A percentile compares a stretch with the other conserved stretches of the same genome.
Conservation (phyloP, 2,329 filamentous ascomycete genomes). For the Penicillium olsonii region DNA sequence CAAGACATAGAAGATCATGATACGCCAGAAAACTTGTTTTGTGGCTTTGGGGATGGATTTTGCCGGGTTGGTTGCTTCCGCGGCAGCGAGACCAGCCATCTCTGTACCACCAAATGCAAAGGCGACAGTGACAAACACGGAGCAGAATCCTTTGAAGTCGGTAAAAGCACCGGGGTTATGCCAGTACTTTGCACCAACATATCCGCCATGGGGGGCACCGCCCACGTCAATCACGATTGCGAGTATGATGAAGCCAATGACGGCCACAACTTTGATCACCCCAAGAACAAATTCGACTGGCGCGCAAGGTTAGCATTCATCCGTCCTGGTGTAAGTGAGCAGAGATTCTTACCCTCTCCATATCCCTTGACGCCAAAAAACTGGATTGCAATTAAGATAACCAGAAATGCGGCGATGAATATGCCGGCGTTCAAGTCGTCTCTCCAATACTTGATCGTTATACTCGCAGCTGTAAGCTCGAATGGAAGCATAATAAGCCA, state of each 20-base stretch:
- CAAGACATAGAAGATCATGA: constrained; percentile 53
- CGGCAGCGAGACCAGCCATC: constrained; percentile 55
- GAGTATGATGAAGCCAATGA: constrained; percentile 70
- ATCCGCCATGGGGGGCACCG: constrained; percentile 49
- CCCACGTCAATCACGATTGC: constrained; percentile 65
- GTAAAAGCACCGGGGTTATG: constrained; percentile 46
- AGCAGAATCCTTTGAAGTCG: constrained; percentile 56
- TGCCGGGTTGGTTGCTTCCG: constrained; percentile 54
- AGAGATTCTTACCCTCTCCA: constrained; percentile 21
- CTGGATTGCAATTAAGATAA: constrained; percentile 54
- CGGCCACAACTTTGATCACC: constrained; percentile 60
- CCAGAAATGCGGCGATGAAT: constrained; percentile 60
- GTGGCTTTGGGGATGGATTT: constrained; percentile 52
- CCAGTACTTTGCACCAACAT: constrained; percentile 30
- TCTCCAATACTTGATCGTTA: constrained; percentile 58
- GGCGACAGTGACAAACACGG: constrained; percentile 58
- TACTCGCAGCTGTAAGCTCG: constrained; percentile 65
- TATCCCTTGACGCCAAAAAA: constrained; percentile 59
- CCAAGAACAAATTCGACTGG: constrained; percentile 60
- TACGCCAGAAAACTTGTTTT: constrained; percentile 55
- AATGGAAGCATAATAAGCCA: constrained; percentile 81
- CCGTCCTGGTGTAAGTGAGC: too few species aligned
- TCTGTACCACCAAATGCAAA: constrained; percentile 61
- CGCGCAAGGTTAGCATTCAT: constrained; percentile 1
- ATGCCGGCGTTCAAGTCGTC: constrained; percentile 54